A percentile compares a stretch with the other conserved stretches of the same genome.
Evolutionary conservation across 352 stramenopile genomes (phyloP).

Genomic region (Pythium utonaiense): DNA sequence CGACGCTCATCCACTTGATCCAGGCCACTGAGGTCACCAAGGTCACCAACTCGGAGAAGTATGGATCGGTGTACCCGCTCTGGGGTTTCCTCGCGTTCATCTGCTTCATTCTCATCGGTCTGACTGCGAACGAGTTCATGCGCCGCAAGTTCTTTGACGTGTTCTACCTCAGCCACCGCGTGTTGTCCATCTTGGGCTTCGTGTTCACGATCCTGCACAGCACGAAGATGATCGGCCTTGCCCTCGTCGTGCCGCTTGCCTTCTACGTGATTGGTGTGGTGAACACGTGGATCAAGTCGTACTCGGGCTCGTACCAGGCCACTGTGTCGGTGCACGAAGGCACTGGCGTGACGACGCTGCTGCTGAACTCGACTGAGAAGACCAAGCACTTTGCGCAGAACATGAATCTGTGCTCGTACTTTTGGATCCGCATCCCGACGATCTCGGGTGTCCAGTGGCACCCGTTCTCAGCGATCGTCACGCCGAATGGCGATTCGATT

Average conservation of each 20-base stretch:
- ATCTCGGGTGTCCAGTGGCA: constrained; percentile 72
- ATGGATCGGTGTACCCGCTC: constrained; percentile 50
- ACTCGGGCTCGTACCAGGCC: constrained; percentile 44
- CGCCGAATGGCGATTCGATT: constrained; percentile 63
- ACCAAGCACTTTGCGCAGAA: constrained; percentile 54
- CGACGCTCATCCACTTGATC: constrained; percentile 59
- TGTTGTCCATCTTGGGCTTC: constrained; percentile 66
- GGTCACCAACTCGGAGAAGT: constrained; percentile 37
- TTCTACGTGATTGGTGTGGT: constrained; percentile 60
- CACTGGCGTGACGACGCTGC: constrained; percentile 47
- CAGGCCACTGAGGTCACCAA: constrained; percentile 39
- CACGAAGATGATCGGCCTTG: constrained; percentile 47
- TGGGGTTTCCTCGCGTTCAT: constrained; percentile 63
- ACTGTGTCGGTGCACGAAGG: constrained; percentile 34
- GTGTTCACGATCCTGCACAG: constrained; percentile 76
- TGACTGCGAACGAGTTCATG: constrained; percentile 58
- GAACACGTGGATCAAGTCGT: constrained; percentile 45
- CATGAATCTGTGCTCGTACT: constrained; percentile 69
- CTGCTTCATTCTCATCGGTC: constrained; percentile 47
- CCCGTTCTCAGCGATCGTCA: constrained; percentile 79
- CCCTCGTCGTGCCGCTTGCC: constrained; percentile 54
- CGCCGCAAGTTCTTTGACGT: constrained; percentile 67
- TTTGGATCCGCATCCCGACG: constrained; percentile 66
- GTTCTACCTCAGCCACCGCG: constrained; percentile 76
- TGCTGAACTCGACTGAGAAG: constrained; percentile 49